Conservation (phyloP, 768 basidiomycete genomes). For the Leccinum incarnatum region DNA sequence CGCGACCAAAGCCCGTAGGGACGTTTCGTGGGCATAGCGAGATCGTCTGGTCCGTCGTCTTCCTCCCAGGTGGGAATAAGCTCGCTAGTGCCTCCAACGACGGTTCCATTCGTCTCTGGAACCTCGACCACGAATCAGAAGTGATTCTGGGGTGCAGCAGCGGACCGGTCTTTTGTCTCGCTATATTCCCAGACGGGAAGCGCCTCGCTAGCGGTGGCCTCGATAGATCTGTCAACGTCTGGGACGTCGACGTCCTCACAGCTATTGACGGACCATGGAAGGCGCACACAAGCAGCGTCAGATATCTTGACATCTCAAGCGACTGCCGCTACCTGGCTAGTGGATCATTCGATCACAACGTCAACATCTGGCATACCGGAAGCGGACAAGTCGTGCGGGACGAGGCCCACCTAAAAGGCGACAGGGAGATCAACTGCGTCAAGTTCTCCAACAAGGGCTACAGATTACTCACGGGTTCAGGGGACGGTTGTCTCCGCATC, state of each 20-base stretch:
- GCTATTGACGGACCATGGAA: slow-evolving; percentile 22
- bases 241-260: slow-evolving; percentile 25
- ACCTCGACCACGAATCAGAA: slow-evolving; percentile 25
- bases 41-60: slow-evolving; percentile 30
- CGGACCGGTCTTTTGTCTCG: slow-evolving; percentile 27
- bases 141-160: slow-evolving; percentile 22
- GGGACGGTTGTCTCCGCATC: slow-evolving; percentile 28
- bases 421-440: slow-evolving; percentile 28
- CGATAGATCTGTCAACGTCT: slow-evolving; percentile 30
- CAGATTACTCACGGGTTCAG: slow-evolving; percentile 29
- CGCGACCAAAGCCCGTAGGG: slow-evolving; percentile 22
- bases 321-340: slow-evolving; percentile 30
- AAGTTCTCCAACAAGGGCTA: slow-evolving; percentile 25
- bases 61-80: slow-evolving; percentile 25
- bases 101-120: slow-evolving; percentile 31
- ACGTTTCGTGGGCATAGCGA: slow-evolving; percentile 25
- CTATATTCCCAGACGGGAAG: slow-evolving; percentile 26
- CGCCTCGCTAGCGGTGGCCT: slow-evolving; percentile 30
- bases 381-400: slow-evolving; percentile 25
- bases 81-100: slow-evolving; percentile 30
- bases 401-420: slow-evolving; percentile 21
- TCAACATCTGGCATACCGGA: slow-evolving; percentile 31
- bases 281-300: slow-evolving; percentile 25
- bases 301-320: slow-evolving; percentile 27
- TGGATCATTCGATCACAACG: slow-evolving; percentile 32